Percentiles rank a stretch among this genome's conserved stretches.
phyloP scores from a whole-genome alignment of 116 monocot species.

The Cymodocea nodosa region DNA sequence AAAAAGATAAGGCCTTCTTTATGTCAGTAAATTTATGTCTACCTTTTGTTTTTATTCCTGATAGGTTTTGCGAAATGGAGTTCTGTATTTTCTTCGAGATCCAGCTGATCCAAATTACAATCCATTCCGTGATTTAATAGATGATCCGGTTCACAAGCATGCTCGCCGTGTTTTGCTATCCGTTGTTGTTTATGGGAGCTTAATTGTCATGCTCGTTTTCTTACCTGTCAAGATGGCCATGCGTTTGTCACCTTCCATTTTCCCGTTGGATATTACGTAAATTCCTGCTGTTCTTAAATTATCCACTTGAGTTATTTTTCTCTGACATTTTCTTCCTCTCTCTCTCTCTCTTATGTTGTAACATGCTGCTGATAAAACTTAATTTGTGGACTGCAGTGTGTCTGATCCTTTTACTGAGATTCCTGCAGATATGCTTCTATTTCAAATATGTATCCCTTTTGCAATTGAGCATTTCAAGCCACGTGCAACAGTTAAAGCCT shows the following conservation, averaged over 20 bases:
- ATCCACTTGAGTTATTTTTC: background rate
- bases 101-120: conserved; percentile 99
- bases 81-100: conserved; percentile 91
- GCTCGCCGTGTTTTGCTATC: conserved; percentile 86
- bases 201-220: conserved; percentile 98
- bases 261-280: conserved; percentile 84
- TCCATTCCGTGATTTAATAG: conserved; percentile 93
- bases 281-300: conserved; percentile 5
- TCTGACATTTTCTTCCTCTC: background rate
- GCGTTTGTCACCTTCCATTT: conserved; percentile 78
- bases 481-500: conserved; percentile 65
- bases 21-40: background rate
- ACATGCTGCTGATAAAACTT: too few relatives aligned
- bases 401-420: conserved; percentile 95
- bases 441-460: conserved; percentile 97
- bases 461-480: conserved; percentile 95
- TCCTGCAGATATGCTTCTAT: conserved; percentile 85
- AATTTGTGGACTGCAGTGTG: conserved; percentile 33
- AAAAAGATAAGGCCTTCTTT: too few relatives aligned
- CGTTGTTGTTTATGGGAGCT: conserved; percentile 96
- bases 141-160: conserved; percentile 99
- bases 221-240: conserved; percentile 94
- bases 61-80: conserved; percentile 85
- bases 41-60: background rate
- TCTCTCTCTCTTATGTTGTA: background rate